Conservation (phyloP, 345 rosid genomes). For the Eucalyptus viminalis region DNA sequence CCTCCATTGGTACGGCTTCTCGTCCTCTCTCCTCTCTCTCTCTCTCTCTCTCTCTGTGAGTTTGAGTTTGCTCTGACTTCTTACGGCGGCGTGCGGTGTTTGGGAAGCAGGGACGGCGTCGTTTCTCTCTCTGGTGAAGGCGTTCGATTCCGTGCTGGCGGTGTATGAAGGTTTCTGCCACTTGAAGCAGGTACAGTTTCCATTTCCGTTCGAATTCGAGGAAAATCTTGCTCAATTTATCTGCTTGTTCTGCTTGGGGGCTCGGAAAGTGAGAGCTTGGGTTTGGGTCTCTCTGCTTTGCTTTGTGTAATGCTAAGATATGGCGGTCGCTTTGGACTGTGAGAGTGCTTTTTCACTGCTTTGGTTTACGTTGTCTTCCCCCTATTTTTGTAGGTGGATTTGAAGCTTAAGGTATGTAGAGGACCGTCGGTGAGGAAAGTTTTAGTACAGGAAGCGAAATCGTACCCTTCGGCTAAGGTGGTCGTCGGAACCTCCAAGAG, state of each 20-base stretch:
- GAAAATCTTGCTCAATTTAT: background rate
- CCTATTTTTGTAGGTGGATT: slow-evolving; percentile 49
- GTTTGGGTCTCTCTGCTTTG: background rate
- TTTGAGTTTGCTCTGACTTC: background rate
- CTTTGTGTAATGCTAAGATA: background rate
- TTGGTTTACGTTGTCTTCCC: background rate
- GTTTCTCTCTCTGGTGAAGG: slow-evolving; percentile 55
- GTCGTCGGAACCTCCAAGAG: slow-evolving; percentile 55
- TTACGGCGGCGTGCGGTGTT: background rate
- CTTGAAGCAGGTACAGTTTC: slow-evolving; percentile 53
- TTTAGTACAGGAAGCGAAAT: slow-evolving; percentile 66
- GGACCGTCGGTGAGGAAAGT: slow-evolving; percentile 57
- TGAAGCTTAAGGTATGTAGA: slow-evolving; percentile 79
- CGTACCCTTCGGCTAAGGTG: slow-evolving; percentile 41
- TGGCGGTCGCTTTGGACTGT: background rate
- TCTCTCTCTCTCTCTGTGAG: background rate
- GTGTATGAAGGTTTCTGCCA: slow-evolving; percentile 97
- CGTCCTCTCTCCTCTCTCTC: background rate
- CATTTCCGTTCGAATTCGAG: background rate
- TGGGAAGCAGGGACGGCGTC: slow-evolving; percentile 54
- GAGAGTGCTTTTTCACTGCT: background rate
- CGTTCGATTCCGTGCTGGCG: slow-evolving; percentile 67
- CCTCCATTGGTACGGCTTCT: background rate
- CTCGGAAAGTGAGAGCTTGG: background rate
- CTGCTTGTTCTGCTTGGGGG: background rate